Evolutionary conservation across 768 basidiomycete species (phyloP), one percentile per base, ranked within the genome.

Genomic region (Naganishia onofrii): DNA sequence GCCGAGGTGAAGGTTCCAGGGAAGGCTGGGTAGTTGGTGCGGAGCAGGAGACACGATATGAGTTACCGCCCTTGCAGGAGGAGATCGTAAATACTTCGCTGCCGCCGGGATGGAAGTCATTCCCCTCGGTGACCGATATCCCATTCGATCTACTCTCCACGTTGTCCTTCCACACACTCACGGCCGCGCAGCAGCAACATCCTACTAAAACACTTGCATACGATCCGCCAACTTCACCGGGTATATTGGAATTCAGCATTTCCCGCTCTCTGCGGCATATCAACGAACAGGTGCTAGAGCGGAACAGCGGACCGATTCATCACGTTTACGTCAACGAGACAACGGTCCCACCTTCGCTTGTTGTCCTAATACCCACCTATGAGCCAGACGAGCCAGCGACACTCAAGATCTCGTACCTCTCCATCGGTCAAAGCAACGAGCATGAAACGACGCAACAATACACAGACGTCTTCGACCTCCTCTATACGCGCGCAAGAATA

Each of bases 21-120:
- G 68, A 69, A 29, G 68, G 68, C 1, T 69, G 68, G 68, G 26
- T 69, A 2, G 51, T 34, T 26, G 21, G 36, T 10, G 36, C 46
- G 17, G 68, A 69, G 1, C 28, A 69, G 28, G 56, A 69, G 31
- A 31, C 63, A 9, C 28, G 44, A 31, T 69, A 56, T 42, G 54
- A 63, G 13, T 15, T 68, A 26, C 9, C 53, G 21, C 10, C 29
- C 15, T 0, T 29, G 26, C 3, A 42, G 42, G 15, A 42, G 42
- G 3, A 15, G 2, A 28, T 19, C 0, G 54, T 12, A 12, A 55
- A 31, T 12, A 12, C 36, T 13, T 26, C 60, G 10, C 42, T 63
- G 29, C 60, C 60, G 42, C 7, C 46, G 12, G 60, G 60, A 28
- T 63, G 60, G 60, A n/a, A 19, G 10, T 42, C 60, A 6, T 63